Conservation (phyloP, 805 yeast genomes). For the Candida broadrunensis region DNA sequence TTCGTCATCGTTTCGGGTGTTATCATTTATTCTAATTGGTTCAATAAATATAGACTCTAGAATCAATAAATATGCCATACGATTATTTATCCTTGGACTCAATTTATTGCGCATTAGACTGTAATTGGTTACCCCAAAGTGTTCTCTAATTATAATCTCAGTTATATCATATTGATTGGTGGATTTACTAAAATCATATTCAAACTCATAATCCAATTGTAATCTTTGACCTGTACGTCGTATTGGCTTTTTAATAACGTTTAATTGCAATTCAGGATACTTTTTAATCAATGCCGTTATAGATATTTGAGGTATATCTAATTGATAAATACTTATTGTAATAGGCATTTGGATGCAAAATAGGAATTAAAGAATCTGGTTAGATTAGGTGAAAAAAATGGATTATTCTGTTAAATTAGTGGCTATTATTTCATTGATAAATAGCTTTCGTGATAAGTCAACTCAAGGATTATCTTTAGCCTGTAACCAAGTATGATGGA, state of each 20-base stretch:
- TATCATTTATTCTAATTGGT: neutral
- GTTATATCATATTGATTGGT: slow-evolving; percentile 13
- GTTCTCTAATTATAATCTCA: slow-evolving; percentile 11
- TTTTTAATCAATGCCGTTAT: neutral
- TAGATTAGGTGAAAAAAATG: too few species aligned
- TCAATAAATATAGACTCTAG: slow-evolving; percentile 11
- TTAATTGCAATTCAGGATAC: neutral
- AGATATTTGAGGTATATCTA: slow-evolving; percentile 1
- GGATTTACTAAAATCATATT: slow-evolving; percentile 10
- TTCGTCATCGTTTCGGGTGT: slow-evolving; percentile 1
- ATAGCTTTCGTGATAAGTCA: too few species aligned
- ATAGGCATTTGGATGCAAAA: too few species aligned
- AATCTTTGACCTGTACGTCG: neutral
- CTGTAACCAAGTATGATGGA: too few species aligned
- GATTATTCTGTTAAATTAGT: too few species aligned
- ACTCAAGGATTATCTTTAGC: too few species aligned
- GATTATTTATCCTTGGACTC: slow-evolving; percentile 17
- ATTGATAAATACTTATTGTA: neutral
- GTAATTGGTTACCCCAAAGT: slow-evolving; percentile 8
- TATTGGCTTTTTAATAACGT: neutral
- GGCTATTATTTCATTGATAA: too few species aligned
- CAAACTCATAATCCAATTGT: neutral
- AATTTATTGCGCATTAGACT: slow-evolving; percentile 10
- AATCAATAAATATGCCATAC: slow-evolving; percentile 14
- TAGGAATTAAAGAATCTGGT: too few species aligned